A percentile compares a stretch with the other conserved stretches of the same genome.
Conservation (phyloP, 2,329 filamentous ascomycete species). For the Venturia aucupariae region DNA sequence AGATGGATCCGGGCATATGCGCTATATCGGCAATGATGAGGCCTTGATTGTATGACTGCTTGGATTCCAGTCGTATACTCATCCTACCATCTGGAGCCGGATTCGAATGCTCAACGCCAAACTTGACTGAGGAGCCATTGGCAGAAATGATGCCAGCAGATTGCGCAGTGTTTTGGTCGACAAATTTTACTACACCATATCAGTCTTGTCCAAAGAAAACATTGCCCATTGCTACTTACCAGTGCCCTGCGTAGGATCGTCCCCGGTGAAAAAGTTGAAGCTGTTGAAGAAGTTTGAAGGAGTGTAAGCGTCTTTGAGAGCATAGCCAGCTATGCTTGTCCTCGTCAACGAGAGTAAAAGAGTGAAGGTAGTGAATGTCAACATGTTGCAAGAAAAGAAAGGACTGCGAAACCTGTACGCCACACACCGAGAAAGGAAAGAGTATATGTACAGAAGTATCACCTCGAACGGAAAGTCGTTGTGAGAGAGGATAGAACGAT, state of each 20-base stretch:
- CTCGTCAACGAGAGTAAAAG: constrained; percentile 9
- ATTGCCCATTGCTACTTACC: constrained; percentile 19
- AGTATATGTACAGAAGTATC: constrained; percentile 2
- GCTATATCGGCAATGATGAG: constrained; percentile 41
- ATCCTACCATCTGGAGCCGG: constrained; percentile 31
- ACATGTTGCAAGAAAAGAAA: background rate
- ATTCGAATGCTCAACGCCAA: constrained; percentile 38
- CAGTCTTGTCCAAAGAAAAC: constrained; percentile 22
- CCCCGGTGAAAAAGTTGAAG: constrained; percentile 35
- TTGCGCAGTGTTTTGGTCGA: constrained; percentile 29
- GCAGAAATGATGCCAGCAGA: constrained; percentile 34
- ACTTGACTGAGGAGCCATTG: constrained; percentile 22
- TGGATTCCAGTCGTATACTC: constrained; percentile 39
- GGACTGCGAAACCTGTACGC: background rate
- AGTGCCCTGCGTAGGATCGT: constrained; percentile 36
- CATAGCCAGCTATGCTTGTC: constrained; percentile 21
- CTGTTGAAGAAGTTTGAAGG: constrained; percentile 35
- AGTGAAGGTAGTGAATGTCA: constrained; percentile 5
- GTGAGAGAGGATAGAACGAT: background rate
- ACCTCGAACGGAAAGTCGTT: background rate
- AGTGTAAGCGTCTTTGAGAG: constrained; percentile 30
- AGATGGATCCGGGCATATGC: constrained; percentile 41
- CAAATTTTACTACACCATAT: constrained; percentile 25
- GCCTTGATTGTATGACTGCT: constrained; percentile 37
- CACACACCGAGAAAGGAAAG: constrained; percentile 1